phyloP scores from a whole-genome alignment of 345 rosid species.

The Citrus cavaleriei region DNA sequence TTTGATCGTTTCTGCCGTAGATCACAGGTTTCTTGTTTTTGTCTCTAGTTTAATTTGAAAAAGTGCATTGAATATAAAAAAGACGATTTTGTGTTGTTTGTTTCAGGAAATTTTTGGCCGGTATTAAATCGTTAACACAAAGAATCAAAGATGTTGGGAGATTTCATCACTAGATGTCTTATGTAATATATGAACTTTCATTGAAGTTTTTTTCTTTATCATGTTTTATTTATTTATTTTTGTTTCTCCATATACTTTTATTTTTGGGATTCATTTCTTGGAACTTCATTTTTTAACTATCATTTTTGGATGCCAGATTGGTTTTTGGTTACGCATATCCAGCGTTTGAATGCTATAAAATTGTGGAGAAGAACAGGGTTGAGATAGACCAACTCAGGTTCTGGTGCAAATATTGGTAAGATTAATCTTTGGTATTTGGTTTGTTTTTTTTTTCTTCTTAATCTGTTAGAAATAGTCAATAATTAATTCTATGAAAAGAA shows the following conservation, averaged over 20 bases:
- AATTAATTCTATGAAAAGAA: background rate
- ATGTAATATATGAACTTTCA: conserved; percentile 32
- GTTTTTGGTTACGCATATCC: conserved; percentile 89
- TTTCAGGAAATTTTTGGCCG: conserved; percentile 29
- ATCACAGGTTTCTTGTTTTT: background rate
- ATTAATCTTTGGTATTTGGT: background rate
- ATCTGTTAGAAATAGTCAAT: background rate
- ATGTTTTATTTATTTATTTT: background rate
- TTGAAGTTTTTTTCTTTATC: background rate
- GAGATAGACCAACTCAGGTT: conserved; percentile 76
- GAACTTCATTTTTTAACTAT: background rate
- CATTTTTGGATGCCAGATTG: conserved; percentile 40
- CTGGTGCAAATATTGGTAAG: conserved; percentile 97
- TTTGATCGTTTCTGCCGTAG: background rate
- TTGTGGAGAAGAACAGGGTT: conserved; percentile 78
- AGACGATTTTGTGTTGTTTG: background rate
- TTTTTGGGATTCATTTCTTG: background rate
- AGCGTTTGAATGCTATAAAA: conserved; percentile 80
- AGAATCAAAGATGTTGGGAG: conserved; percentile 63
- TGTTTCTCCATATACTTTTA: background rate
- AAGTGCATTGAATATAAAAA: background rate
- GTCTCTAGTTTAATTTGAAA: background rate
- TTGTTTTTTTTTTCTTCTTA: background rate
- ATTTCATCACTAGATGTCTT: conserved; percentile 51
- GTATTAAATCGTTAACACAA: background rate